Base-by-base conservation (phyloP, 345 rosid species). In the Turritis glabra region DNA sequence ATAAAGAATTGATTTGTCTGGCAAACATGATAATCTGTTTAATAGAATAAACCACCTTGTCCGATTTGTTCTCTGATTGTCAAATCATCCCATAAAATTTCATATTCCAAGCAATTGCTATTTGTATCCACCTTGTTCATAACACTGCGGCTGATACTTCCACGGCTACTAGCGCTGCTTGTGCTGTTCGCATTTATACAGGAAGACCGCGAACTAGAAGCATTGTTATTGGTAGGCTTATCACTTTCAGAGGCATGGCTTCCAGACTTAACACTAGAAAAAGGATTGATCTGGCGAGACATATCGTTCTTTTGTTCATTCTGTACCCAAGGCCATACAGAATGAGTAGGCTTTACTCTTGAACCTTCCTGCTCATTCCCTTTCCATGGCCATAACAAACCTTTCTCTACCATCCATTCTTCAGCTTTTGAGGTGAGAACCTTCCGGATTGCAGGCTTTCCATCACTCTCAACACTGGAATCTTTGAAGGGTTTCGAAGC, bases 11-110 rank as follows among this genome's bases (percentile, higher is more conserved):
- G 18, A 50, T 29, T 47, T 51, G 9, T 59, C 48, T 30, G 61
- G 27, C 46, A 32, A 76, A 68, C 64, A 26, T 53, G 22, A 43
- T 23, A 32, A 64, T 53, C 4, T 40, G 11, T 55, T 43, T 58
- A 0, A 80, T 68, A n/a, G n/a, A n/a, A 72, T 33, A 9, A 50
- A 73, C 75, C 63, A 95, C 97, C 99, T 90, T 90, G 97, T 73
- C 99, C 97, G 60, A 95, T 86, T 77, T 85, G 92, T 69, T 95
- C 93, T 58, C 91, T 88, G 43, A 95, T 82, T 0, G 82, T 82
- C 90, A 95, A 79, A 81, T 95, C 97, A 73, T 95, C 99, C 97
- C 97, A 91, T 66, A 83, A 82, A 72, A 95, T 90, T 80, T 92
- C 97, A 53, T 82, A 90, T 65, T 92, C 97, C 68, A 90, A 84